phyloP scores from a whole-genome alignment of 306 rosid genomes.

The Rubus parviflorus region DNA sequence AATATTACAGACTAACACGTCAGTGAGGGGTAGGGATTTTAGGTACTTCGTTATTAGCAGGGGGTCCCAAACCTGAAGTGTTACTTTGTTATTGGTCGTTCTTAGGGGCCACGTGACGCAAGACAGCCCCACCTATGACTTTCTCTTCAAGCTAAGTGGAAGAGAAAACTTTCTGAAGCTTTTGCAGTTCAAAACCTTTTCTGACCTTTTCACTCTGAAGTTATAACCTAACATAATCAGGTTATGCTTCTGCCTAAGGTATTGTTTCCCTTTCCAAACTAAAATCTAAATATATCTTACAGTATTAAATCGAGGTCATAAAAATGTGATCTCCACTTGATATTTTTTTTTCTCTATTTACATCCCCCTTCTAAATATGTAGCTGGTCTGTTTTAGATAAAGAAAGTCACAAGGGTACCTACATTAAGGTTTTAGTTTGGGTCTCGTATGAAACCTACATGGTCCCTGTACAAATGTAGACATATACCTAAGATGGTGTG shows the following conservation, averaged over 20 bases:
- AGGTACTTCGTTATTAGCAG: background rate
- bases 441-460: background rate
- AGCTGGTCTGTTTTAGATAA: too few relatives aligned
- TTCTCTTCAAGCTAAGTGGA: background rate
- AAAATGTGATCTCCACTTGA: too few relatives aligned
- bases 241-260: background rate
- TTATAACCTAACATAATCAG: background rate
- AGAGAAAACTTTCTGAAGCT: too few relatives aligned
- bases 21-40: background rate
- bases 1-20: background rate
- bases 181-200: background rate
- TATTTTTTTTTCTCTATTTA: too few relatives aligned
- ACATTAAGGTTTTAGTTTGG: background rate
- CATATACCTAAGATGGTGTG: background rate
- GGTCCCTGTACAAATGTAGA: background rate
- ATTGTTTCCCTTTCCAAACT: background rate
- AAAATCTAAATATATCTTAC: background rate
- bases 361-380: too few relatives aligned
- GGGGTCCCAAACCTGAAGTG: background rate
- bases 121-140: background rate
- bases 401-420: background rate
- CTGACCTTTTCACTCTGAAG: background rate
- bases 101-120: background rate
- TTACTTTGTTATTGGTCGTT: background rate
- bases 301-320: too few relatives aligned